A percentile compares a stretch with the other conserved stretches of the same genome.
Evolutionary conservation across 2,329 filamentous ascomycete genomes (phyloP).

Genomic region (Mycocentrospora acerina): DNA sequence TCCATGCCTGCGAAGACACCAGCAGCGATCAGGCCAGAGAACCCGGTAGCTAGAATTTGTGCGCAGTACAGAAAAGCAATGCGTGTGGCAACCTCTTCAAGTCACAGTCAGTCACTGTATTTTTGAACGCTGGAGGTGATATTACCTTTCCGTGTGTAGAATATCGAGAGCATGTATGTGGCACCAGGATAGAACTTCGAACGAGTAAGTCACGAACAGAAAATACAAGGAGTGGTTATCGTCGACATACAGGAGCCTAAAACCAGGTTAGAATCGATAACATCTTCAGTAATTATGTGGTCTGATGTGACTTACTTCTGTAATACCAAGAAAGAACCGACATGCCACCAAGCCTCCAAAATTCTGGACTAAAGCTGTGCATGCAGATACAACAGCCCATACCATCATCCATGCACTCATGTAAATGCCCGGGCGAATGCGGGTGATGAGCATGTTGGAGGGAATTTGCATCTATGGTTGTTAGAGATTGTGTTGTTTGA

Average conservation of each 20-base stretch:
- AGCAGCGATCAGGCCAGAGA: constrained; percentile 49
- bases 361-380: constrained; percentile 34
- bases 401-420: constrained; percentile 38
- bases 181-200: constrained; percentile 60
- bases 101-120: not conserved
- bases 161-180: constrained; percentile 63
- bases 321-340: constrained; percentile 35
- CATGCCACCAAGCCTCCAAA: constrained; percentile 36
- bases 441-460: constrained; percentile 47
- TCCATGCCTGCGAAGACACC: constrained; percentile 41
- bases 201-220: no score
- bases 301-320: constrained; percentile 17
- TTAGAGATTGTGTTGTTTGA: no score
- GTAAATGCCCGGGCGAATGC: constrained; percentile 35
- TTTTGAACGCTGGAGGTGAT: constrained; percentile 45
- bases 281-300: not conserved
- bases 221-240: not conserved
- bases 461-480: constrained; percentile 33
- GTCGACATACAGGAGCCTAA: constrained; percentile 7
- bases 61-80: constrained; percentile 44
- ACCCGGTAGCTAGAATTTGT: constrained; percentile 43
- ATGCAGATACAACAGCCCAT: constrained; percentile 41
- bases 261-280: not conserved
- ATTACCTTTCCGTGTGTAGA: constrained; percentile 59
- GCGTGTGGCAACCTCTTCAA: constrained; percentile 37